Evolutionary conservation across 345 rosid genomes (phyloP).

Genomic region (Brassica cretica): DNA sequence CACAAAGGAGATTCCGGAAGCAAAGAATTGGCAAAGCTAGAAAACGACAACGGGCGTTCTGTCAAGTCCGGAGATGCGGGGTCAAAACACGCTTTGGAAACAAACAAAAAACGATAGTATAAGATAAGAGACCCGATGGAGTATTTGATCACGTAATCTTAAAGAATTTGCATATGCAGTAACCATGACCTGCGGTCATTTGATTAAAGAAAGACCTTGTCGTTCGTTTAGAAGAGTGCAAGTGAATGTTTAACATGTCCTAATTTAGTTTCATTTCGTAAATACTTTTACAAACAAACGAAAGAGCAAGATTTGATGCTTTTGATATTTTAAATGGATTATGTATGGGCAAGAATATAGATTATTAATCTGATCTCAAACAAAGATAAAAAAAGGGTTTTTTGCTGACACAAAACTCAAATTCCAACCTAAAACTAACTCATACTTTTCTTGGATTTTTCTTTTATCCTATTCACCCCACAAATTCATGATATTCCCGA

Average conservation of each 20-base stretch:
- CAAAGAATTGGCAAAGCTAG: neutral
- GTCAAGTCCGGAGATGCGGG: neutral
- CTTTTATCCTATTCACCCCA: too few species aligned
- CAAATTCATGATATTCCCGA: too few species aligned
- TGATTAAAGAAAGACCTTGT: neutral
- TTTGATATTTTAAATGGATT: neutral
- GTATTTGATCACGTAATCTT: neutral
- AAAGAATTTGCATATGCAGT: neutral
- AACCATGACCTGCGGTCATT: neutral
- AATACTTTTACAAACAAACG: neutral
- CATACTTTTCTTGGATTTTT: too few species aligned
- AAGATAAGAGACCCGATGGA: constrained; percentile 3
- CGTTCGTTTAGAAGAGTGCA: neutral
- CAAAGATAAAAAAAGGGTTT: too few species aligned
- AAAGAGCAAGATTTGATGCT: neutral
- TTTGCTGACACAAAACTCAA: too few species aligned
- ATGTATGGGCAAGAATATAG: too few species aligned
- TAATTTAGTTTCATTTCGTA: neutral
- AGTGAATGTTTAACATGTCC: neutral
- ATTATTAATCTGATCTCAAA: too few species aligned
- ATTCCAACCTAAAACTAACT: too few species aligned
- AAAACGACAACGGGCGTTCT: neutral
- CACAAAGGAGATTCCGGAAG: neutral
- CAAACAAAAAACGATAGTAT: neutral
- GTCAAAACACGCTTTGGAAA: neutral